A percentile compares a stretch with the other conserved stretches of the same genome.
Evolutionary conservation across 2,329 filamentous ascomycete genomes (phyloP).

Genomic region (Neurospora crassa): DNA sequence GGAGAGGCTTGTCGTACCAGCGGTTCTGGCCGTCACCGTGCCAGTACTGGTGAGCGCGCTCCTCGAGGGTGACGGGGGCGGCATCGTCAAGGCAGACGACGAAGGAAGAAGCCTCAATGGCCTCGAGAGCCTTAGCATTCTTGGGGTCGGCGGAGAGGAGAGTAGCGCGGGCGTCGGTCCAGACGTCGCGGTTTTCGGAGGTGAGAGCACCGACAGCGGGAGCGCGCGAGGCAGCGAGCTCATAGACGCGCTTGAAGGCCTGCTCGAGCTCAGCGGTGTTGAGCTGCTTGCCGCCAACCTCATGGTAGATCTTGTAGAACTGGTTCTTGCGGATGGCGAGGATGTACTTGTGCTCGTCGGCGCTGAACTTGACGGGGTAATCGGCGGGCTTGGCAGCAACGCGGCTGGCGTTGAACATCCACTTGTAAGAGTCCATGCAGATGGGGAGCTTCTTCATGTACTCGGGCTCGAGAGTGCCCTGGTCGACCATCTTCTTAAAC

Average conservation of each 20-base stretch:
- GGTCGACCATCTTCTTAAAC: conserved; percentile 90
- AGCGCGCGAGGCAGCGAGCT: conserved; percentile 57
- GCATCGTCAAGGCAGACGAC: conserved; percentile 90
- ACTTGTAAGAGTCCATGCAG: conserved; percentile 97
- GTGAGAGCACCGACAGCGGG: conserved; percentile 78
- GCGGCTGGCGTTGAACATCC: conserved; percentile 95
- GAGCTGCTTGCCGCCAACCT: conserved; percentile 73
- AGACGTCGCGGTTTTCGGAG: conserved; percentile 85
- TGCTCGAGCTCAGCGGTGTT: conserved; percentile 83
- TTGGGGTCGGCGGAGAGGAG: conserved; percentile 67
- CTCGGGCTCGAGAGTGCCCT: conserved; percentile 78
- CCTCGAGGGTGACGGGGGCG: conserved; percentile 82
- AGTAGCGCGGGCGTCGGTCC: conserved; percentile 72
- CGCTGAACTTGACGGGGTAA: conserved; percentile 70
- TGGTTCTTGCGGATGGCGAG: conserved; percentile 90
- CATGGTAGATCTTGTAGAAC: conserved; percentile 85
- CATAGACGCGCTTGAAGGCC: conserved; percentile 79
- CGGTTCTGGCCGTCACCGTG: conserved; percentile 92
- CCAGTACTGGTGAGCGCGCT: conserved; percentile 95
- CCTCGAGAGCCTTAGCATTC: conserved; percentile 69
- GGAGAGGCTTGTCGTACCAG: conserved; percentile 96
- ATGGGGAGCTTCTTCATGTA: conserved; percentile 98
- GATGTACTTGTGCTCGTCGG: conserved; percentile 74
- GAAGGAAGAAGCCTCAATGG: conserved; percentile 84
- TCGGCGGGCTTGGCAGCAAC: conserved; percentile 77